phyloP scores from a whole-genome alignment of 768 basidiomycete species.

The Saitozyma podzolica region DNA sequence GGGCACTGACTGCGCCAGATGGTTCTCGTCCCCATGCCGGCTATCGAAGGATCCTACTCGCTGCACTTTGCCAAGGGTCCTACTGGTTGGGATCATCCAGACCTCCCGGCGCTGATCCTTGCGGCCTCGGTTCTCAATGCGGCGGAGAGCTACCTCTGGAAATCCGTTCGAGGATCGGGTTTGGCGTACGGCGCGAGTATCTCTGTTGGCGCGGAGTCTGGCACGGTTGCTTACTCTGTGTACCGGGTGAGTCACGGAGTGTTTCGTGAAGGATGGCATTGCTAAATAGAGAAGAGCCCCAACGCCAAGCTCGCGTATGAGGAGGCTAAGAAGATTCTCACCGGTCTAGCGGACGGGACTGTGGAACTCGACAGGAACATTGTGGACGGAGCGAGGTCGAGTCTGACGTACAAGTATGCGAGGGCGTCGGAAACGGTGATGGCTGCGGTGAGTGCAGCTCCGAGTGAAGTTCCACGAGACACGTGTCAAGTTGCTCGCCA shows the following conservation, averaged over 20 bases:
- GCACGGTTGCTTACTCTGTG: constrained; percentile 70
- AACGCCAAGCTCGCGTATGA: constrained; percentile 67
- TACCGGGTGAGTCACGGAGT: constrained; percentile 59
- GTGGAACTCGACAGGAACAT: constrained; percentile 68
- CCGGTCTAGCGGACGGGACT: constrained; percentile 75
- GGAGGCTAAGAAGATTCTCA: constrained; percentile 74
- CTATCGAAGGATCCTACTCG: constrained; percentile 89
- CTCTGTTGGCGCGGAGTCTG: constrained; percentile 72
- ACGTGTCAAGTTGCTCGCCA: too few relatives aligned
- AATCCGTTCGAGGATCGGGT: constrained; percentile 88
- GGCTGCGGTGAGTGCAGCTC: constrained; percentile 67
- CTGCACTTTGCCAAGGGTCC: constrained; percentile 76
- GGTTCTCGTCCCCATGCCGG: constrained; percentile 81
- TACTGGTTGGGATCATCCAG: constrained; percentile 74
- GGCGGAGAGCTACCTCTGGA: constrained; percentile 90
- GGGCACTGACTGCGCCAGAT: constrained; percentile 58
- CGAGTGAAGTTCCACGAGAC: too few relatives aligned
- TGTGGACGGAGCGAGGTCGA: constrained; percentile 87
- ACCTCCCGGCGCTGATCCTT: constrained; percentile 81
- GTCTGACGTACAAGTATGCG: constrained; percentile 80
- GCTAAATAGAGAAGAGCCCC: constrained; percentile 30
- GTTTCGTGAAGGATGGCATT: not conserved
- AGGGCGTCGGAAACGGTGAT: constrained; percentile 78
- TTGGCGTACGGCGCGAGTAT: constrained; percentile 89
- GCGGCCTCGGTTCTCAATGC: constrained; percentile 85